Conservation (phyloP, 805 yeast genomes). For the Huiozyma naganishii region DNA sequence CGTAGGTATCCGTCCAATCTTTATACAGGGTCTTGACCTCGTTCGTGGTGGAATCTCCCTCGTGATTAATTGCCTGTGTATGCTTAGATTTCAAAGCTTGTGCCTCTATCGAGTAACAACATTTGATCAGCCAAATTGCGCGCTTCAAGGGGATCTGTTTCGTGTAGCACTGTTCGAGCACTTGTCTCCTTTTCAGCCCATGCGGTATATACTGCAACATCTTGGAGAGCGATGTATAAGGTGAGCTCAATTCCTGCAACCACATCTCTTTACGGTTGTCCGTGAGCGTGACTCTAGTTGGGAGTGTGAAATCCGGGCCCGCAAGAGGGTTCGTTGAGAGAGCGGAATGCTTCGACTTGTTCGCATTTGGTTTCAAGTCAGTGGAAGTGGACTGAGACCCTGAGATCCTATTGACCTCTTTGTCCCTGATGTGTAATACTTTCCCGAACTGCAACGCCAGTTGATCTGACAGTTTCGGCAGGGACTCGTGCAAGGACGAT, state of each 20-base stretch:
- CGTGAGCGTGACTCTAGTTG: slow-evolving; percentile 67
- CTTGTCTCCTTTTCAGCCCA: slow-evolving; percentile 64
- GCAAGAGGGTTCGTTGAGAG: slow-evolving; percentile 13
- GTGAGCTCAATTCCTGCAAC: slow-evolving; percentile 70
- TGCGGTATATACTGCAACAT: slow-evolving; percentile 80
- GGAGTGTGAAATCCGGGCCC: slow-evolving; percentile 25
- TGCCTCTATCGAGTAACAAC: slow-evolving; percentile 72
- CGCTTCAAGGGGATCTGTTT: slow-evolving; percentile 65
- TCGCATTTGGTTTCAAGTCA: slow-evolving; percentile 1
- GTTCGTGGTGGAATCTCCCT: neutral
- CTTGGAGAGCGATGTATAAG: slow-evolving; percentile 51
- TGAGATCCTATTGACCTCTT: slow-evolving; percentile 22
- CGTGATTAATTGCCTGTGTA: slow-evolving; percentile 3
- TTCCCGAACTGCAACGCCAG: slow-evolving; percentile 22
- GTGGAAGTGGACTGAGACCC: slow-evolving; percentile 2
- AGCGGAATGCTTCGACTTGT: neutral
- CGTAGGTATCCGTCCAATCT: slow-evolving; percentile 86
- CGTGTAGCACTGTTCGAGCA: slow-evolving; percentile 62
- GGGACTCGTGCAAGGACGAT: slow-evolving; percentile 25
- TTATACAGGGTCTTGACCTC: slow-evolving; percentile 41
- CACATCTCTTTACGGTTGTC: slow-evolving; percentile 78
- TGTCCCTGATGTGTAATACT: slow-evolving; percentile 22
- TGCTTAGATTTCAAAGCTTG: slow-evolving; percentile 12
- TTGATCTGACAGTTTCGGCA: slow-evolving; percentile 22
- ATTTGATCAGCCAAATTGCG: slow-evolving; percentile 84